Evolutionary conservation across 139 green algal species (phyloP).

Genomic region (Chlorella sp.): DNA sequence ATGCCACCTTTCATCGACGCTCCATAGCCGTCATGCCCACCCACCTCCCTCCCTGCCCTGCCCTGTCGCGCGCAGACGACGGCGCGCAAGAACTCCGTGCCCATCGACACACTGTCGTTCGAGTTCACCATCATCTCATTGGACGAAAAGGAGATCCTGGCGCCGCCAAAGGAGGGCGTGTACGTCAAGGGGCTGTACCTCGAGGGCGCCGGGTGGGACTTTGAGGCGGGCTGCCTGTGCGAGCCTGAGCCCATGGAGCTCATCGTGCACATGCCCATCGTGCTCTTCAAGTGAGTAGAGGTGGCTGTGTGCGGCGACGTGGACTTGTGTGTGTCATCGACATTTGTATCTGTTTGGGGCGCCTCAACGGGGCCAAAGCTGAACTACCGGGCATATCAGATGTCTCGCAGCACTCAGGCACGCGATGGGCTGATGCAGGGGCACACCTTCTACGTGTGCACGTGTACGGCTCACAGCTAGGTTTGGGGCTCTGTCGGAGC

Average conservation of each 20-base stretch:
- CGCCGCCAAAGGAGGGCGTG: conserved; percentile 75
- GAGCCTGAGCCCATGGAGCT: conserved; percentile 87
- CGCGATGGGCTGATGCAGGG: neutral
- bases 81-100: conserved; percentile 59
- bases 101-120: conserved; percentile 83
- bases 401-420: neutral
- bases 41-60: too few species aligned
- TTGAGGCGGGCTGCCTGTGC: conserved; percentile 66
- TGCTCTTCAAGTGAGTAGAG: conserved; percentile 60
- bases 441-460: too few species aligned
- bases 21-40: too few species aligned
- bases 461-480: too few species aligned
- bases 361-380: neutral
- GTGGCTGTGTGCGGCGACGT: neutral
- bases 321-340: too few species aligned
- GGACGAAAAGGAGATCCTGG: conserved; percentile 61
- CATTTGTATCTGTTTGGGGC: neutral
- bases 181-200: conserved; percentile 81
- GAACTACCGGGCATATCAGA: neutral
- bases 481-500: too few species aligned
- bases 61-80: conserved; percentile 85
- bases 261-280: conserved; percentile 82
- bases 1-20: too few species aligned
- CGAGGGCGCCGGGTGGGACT: conserved; percentile 80
- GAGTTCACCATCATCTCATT: conserved; percentile 73